Conservation (phyloP, 306 rosid species). For the Prunus fruticosa region DNA sequence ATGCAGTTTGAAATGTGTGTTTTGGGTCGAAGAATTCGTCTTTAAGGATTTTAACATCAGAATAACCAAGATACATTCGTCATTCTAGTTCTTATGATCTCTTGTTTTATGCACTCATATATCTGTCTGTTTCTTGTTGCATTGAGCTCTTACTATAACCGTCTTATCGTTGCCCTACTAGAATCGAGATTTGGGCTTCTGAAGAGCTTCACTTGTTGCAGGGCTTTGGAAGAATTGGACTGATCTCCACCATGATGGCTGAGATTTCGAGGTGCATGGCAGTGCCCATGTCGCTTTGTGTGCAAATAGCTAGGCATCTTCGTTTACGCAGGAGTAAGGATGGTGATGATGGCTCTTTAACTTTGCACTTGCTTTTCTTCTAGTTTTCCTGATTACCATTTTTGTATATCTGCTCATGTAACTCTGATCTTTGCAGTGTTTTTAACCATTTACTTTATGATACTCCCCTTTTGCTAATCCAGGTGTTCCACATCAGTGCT, state of each 20-base stretch:
- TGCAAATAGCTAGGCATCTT: slow-evolving; percentile 86
- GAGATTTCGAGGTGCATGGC: slow-evolving; percentile 90
- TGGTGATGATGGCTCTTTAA: slow-evolving; percentile 22
- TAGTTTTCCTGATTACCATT: slow-evolving; percentile 5
- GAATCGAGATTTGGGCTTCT: not conserved
- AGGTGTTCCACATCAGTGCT: slow-evolving; percentile 92
- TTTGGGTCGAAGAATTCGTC: not conserved
- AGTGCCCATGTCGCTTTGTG: slow-evolving; percentile 71
- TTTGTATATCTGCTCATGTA: slow-evolving; percentile 17
- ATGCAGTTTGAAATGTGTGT: not conserved
- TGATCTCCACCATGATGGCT: slow-evolving; percentile 95
- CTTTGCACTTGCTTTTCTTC: not conserved
- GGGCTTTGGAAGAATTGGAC: slow-evolving; percentile 95
- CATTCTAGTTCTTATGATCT: no score
- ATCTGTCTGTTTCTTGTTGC: not conserved
- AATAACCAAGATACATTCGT: no score
- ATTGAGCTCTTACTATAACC: not conserved
- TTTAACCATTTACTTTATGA: slow-evolving; percentile 92
- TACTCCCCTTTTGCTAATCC: slow-evolving; percentile 80
- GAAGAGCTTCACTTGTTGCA: slow-evolving; percentile 36
- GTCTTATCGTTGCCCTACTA: not conserved
- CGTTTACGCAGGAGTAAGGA: slow-evolving; percentile 92
- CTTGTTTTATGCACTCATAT: not conserved
- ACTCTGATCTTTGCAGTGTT: slow-evolving; percentile 57
- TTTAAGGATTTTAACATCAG: not conserved